phyloP scores from a whole-genome alignment of 306 rosid genomes.

The Rosa multiflora region DNA sequence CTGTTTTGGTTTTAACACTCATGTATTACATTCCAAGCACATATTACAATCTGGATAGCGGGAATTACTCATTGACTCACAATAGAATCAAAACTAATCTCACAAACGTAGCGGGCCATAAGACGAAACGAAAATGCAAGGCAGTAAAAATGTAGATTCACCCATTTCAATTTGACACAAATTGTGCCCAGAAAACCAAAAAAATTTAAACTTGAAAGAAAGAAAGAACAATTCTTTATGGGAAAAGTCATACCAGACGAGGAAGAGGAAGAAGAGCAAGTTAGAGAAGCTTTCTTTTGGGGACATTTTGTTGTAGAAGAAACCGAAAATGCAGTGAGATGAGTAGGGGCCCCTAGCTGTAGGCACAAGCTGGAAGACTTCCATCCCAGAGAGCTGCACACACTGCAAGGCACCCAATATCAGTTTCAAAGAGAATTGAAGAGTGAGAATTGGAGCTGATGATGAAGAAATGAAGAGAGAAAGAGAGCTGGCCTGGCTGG shows the following conservation, averaged over 20 bases:
- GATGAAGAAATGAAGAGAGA: not conserved
- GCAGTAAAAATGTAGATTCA: constrained; percentile 10
- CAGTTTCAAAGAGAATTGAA: constrained; percentile 1
- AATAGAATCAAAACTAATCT: constrained; percentile 1
- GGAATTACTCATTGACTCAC: not conserved
- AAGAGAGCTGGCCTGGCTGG: constrained; percentile 47
- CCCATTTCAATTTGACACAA: not conserved
- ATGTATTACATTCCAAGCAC: not conserved
- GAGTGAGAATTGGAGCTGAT: constrained; percentile 16
- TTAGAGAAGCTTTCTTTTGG: constrained; percentile 32
- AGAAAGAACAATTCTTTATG: not conserved
- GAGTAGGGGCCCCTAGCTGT: constrained; percentile 29
- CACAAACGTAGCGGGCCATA: not conserved
- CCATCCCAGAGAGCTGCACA: constrained; percentile 55
- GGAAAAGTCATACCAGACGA: constrained; percentile 47
- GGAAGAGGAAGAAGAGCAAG: constrained; percentile 58
- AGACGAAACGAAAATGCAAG: constrained; percentile 4
- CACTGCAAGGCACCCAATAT: constrained; percentile 36
- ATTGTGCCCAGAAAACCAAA: not conserved
- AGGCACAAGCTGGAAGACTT: constrained; percentile 52
- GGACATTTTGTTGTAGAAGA: constrained; percentile 33
- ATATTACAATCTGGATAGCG: not conserved
- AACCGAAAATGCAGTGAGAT: constrained; percentile 18
- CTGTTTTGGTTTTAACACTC: not conserved
- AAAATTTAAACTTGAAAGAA: not conserved